Base-by-base conservation (phyloP, 441 rosid genomes). In the Adansonia madagascariensis region DNA sequence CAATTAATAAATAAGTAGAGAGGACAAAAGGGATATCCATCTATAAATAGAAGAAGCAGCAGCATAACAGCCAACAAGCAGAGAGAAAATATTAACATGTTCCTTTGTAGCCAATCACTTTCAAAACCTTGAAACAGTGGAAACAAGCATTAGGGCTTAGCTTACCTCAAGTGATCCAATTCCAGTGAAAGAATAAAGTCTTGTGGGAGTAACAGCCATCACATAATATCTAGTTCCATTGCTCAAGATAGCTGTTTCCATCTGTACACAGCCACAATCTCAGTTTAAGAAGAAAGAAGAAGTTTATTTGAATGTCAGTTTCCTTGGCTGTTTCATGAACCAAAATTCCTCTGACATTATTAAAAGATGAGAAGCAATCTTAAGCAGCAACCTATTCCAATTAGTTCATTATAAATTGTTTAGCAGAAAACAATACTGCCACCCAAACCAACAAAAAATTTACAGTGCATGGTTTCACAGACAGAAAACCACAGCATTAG, bases 191-290 rank as follows among this genome's bases (percentile, higher is more conserved):
- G 99, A 94, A 87, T 97, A 97, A 78, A 94, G 95, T 41, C 98
- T 88, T 46, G 99, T 97, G 60, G 98, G 99, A 83, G 98, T 94
- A 73, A 97, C 98, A 82, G 97, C 99, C 99, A 97, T 97, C 93
- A 97, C 90, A 82, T 94, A 94, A 85, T 89, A 94, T 84, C 98
- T 91, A 75, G 93, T 92, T 78, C 95, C 97, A 66, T 80, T 84
- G 85, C 83, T 84, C 75, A 90, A 73, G 79, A 55, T 91, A 75
- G 98, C 93, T 44, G 97, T 91, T 88, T 97, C 99, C 98, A 94
- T 94, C 98, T 97, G 86, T 71, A 80, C 66, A 83, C 65, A 72
- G 53, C 11, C 31, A 15, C 22, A 77, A 59, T 44, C 55, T 8
- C 46, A 71, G 31, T 31, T 53, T 71, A 71, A 70, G 74, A 69